Evolutionary conservation across 805 yeast genomes (phyloP).

Genomic region (Jamesozyma piceae): DNA sequence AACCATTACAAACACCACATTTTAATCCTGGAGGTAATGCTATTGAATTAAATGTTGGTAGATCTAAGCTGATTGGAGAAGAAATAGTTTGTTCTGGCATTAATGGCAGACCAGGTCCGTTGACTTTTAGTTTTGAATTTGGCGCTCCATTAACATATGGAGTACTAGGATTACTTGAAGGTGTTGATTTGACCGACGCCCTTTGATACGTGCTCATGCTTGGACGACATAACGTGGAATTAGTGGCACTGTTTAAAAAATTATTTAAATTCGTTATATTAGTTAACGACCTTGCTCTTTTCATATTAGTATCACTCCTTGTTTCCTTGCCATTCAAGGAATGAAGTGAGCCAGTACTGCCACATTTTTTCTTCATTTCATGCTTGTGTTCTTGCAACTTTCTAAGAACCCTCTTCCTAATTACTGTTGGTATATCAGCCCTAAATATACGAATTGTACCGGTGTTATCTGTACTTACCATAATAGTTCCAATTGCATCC

Average conservation of each 20-base stretch:
- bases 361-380: background rate
- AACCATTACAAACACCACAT: conserved; percentile 12
- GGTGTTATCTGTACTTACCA: conserved; percentile 65
- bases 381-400: conserved; percentile 11
- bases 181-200: background rate
- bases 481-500: conserved; percentile 37
- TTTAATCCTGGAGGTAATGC: conserved; percentile 1
- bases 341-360: conserved; percentile 3
- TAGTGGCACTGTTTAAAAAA: background rate
- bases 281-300: conserved; percentile 5
- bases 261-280: background rate
- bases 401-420: conserved; percentile 31
- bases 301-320: background rate
- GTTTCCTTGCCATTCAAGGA: conserved; percentile 1
- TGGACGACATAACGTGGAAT: background rate
- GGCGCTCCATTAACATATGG: background rate
- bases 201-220: background rate
- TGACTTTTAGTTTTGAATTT: background rate
- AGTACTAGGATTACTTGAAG: background rate
- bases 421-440: conserved; percentile 57
- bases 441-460: conserved; percentile 73
- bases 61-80: background rate
- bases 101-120: background rate
- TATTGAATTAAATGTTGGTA: background rate
- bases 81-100: background rate